Base-by-base conservation (phyloP, 139 green algal species). In the Tetraselmis striata region DNA sequence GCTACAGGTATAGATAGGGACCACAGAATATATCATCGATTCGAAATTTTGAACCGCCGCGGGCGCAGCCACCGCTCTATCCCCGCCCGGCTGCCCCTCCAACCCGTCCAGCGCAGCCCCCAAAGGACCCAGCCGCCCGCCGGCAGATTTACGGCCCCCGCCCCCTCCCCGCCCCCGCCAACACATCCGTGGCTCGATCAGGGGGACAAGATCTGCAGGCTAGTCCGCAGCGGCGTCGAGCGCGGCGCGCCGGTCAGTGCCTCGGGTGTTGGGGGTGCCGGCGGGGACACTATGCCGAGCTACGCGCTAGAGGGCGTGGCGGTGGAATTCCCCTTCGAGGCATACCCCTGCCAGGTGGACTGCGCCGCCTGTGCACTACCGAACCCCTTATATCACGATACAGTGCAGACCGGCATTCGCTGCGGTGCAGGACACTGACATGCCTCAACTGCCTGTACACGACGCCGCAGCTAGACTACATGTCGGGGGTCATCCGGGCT, bases 401-500 rank as follows among this genome's bases (percentile, higher is more conserved):
- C 29, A 82, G 24, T 76, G 28, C 74, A 23, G 5, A 2, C 1
- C 58, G 45, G 23, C 29, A 25, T 59, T 59, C 77, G 32, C 27
- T 59, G 30, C 22, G 5, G 28, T n/a, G 77, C 30, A 0, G 11
- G 75, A 79, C 75, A 28, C 18, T 2, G 2, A 5, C 30, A 2
- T 1, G 30, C 28, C 29, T 11, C 25, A n/a, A 28, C 80, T 83
- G 82, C 77, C 80, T 5, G 85, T 85, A 22, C 77, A 86, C 29
- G 77, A 74, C 32, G 29, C 77, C 24, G 76, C 90, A 96, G 91
- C 83, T 95, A 0, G 85, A 89, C 27, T 99, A 98, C 86, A 98
- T 99, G 95, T 85, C 84, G 2, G 86, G 85, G 1, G 95, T 98
- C n/a, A 94, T 98, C n/a, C 77, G 88, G 29, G 96, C 95, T 0